Evolutionary conservation across 495 filamentous ascomycete genomes (phyloP), one percentile per base, ranked within the genome.

Genomic region (Aspergillus steynii): DNA sequence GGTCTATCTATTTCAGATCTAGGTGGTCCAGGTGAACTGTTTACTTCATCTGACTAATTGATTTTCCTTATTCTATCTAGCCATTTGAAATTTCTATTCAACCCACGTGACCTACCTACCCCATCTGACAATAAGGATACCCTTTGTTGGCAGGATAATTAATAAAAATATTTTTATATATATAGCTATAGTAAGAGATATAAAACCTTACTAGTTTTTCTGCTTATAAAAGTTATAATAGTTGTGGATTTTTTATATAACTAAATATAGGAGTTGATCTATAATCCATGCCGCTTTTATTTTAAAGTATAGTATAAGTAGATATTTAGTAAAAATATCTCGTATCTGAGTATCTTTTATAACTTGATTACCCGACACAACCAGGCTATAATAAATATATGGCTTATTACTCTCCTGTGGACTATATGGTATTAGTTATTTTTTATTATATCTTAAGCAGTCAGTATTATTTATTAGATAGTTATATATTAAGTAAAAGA

Each of bases 271-370:
- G 4, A 72, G 47, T 12, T 29, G 50, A 46, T 69, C 65, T 66
- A 74, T 71, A 10, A 82, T 45, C 2, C 79, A 79, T 12, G 78
- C 80, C 15, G 75, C 72, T 60, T 83, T 79, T 73, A 80, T 82
- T 54, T 82, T 78, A 54, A 82, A 77, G 50, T 73, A 80, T 3
- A 80, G 60, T 15, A 80, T 61, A 32, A 65, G 58, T 0, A 50
- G 61, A 55, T 49, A 26, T 20, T 31, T 28, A 1, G 52, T 53
- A 29, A 78, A 45, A n/a, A 61, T 32, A 58, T 80, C 76, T 37
- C 78, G 66, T 5, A 53, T 52, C 4, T 46, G 58, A 15, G 66
- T 67, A 61, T 72, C 49, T 48, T 67, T 79, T 51, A 80, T 74
- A 15, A 80, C 74, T 53, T 70, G 63, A 58, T 76, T 77, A 7